Conservation (phyloP, 2,329 filamentous ascomycete genomes). For the Fusarium sp. region DNA sequence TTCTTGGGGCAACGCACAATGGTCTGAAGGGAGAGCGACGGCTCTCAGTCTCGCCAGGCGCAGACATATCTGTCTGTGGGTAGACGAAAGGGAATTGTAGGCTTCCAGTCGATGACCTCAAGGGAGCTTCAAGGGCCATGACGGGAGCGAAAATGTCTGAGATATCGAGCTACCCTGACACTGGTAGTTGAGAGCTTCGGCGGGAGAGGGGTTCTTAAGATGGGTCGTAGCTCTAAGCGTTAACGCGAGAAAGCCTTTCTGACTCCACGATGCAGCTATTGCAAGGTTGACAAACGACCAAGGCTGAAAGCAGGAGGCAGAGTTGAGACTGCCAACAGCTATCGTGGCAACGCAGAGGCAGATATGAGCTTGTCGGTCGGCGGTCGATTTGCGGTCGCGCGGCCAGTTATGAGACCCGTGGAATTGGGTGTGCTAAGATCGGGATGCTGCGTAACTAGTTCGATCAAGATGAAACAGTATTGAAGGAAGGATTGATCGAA, state of each 20-base stretch:
- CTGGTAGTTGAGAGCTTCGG: slow-evolving; percentile 28
- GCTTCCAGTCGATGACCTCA: slow-evolving; percentile 72
- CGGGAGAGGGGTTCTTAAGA: slow-evolving; percentile 22
- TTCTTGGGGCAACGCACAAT: slow-evolving; percentile 59
- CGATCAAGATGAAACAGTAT: slow-evolving; percentile 11
- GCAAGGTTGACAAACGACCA: slow-evolving; percentile 23
- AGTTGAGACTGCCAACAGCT: slow-evolving; percentile 13
- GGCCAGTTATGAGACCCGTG: slow-evolving; percentile 39
- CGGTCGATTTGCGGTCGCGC: slow-evolving; percentile 34
- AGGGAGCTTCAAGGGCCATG: slow-evolving; percentile 64
- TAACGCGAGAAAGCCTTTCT: slow-evolving; percentile 46
- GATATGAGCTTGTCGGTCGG: slow-evolving; percentile 21
- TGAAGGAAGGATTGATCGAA: slow-evolving; percentile 11
- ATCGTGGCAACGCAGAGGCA: slow-evolving; percentile 17
- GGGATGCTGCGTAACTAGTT: slow-evolving; percentile 34
- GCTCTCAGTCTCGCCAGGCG: slow-evolving; percentile 66
- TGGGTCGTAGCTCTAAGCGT: slow-evolving; percentile 31
- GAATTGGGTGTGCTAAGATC: slow-evolving; percentile 20
- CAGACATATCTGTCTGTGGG: slow-evolving; percentile 66
- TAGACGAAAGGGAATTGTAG: slow-evolving; percentile 57
- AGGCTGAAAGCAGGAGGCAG: neutral
- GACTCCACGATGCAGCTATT: slow-evolving; percentile 27
- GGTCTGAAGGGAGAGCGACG: slow-evolving; percentile 63
- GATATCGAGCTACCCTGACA: slow-evolving; percentile 29
- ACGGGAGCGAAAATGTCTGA: slow-evolving; percentile 29